phyloP scores from a whole-genome alignment of 495 filamentous ascomycete genomes.

The Penicillium chermesinum region DNA sequence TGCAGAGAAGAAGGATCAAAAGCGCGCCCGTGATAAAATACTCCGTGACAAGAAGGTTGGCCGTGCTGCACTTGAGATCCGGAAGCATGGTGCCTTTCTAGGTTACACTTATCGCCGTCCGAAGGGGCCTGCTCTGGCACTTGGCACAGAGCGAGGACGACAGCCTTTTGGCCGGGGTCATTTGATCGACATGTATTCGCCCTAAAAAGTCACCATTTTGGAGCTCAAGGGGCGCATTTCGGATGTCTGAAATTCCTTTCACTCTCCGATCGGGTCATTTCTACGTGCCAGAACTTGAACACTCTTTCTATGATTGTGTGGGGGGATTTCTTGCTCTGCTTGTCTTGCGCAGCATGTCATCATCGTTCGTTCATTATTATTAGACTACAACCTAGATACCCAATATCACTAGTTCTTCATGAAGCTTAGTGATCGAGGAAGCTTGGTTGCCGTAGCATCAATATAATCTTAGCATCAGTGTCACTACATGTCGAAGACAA shows the following conservation, averaged over 20 bases:
- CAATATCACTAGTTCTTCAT: not conserved
- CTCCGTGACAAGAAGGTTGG: constrained; percentile 64
- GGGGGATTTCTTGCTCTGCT: not conserved
- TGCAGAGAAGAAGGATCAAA: constrained; percentile 50
- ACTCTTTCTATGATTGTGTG: too few relatives aligned
- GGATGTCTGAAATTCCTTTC: not conserved
- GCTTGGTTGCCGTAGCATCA: too few relatives aligned
- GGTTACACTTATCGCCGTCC: constrained; percentile 84
- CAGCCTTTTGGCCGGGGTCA: constrained; percentile 21
- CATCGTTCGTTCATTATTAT: too few relatives aligned
- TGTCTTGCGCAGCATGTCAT: too few relatives aligned
- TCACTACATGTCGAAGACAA: too few relatives aligned
- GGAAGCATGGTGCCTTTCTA: constrained; percentile 75
- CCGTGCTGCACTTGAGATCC: constrained; percentile 63
- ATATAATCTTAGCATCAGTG: too few relatives aligned
- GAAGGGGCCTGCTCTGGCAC: constrained; percentile 30
- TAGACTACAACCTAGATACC: not conserved
- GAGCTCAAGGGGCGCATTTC: not conserved
- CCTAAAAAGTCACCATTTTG: not conserved
- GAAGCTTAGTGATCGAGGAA: not conserved
- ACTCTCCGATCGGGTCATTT: too few relatives aligned
- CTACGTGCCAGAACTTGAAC: too few relatives aligned
- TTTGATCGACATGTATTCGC: constrained; percentile 26
- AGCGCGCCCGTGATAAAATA: constrained; percentile 72
- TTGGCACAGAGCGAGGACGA: constrained; percentile 31